Percentiles rank a stretch among this genome's conserved stretches.
Conservation (phyloP, 805 yeast genomes). For the Peterozyma toletana region DNA sequence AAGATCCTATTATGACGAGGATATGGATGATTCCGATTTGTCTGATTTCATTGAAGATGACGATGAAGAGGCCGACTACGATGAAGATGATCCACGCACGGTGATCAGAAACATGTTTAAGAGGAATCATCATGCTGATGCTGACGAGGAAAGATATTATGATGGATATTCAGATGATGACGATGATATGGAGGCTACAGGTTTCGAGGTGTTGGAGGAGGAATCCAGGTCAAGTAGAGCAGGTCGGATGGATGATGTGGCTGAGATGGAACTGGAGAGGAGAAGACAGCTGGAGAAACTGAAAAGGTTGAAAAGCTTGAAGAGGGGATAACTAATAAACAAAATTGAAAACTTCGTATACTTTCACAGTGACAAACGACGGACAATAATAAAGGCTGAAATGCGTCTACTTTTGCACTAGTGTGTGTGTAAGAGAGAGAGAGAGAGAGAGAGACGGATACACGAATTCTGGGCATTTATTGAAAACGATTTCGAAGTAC, state of each 20-base stretch:
- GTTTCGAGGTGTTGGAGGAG: slow-evolving; percentile 80
- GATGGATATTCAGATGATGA: slow-evolving; percentile 40
- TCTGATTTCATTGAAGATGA: slow-evolving; percentile 42
- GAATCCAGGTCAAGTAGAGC: slow-evolving; percentile 61
- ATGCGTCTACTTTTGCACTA: too few relatives aligned
- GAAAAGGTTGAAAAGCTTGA: slow-evolving; percentile 20
- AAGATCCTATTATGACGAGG: slow-evolving; percentile 13
- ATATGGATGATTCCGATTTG: slow-evolving; percentile 32
- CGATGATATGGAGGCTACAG: slow-evolving; percentile 92
- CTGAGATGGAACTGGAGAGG: slow-evolving; percentile 59
- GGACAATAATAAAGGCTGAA: too few relatives aligned
- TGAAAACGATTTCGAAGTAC: too few relatives aligned
- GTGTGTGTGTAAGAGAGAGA: too few relatives aligned
- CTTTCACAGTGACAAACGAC: too few relatives aligned
- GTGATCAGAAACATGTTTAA: slow-evolving; percentile 90
- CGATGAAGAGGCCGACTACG: slow-evolving; percentile 35
- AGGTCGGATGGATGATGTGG: slow-evolving; percentile 71
- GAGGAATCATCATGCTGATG: slow-evolving; percentile 19
- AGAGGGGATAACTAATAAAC: too few relatives aligned
- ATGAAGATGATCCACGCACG: slow-evolving; percentile 60
- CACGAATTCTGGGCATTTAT: too few relatives aligned
- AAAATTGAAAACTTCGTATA: too few relatives aligned
- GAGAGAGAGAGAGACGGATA: too few relatives aligned
- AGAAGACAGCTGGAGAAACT: slow-evolving; percentile 37
- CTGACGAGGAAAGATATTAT: slow-evolving; percentile 28